A percentile compares a stretch with the other conserved stretches of the same genome.
Evolutionary conservation across 345 rosid genomes (phyloP).

Genomic region (Citrus hindsii): DNA sequence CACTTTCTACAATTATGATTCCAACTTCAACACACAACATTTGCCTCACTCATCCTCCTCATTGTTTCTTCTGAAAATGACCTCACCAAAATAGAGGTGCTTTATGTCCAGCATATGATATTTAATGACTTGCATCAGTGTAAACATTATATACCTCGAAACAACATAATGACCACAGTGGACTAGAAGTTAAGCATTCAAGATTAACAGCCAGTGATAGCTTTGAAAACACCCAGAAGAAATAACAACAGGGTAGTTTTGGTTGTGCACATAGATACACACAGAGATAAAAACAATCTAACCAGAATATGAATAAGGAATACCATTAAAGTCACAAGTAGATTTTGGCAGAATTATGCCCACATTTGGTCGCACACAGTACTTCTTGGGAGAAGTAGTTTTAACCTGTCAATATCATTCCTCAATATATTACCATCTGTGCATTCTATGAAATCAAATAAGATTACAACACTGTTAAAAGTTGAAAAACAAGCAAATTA

Average conservation of each 20-base stretch:
- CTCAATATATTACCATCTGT: constrained; percentile 4
- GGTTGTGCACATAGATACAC: neutral
- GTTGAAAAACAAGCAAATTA: neutral
- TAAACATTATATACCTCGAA: neutral
- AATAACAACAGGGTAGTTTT: neutral
- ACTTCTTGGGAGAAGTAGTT: constrained; percentile 94
- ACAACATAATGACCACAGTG: neutral
- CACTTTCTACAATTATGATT: neutral
- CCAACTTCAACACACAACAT: neutral
- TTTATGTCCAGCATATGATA: neutral
- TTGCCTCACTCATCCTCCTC: neutral
- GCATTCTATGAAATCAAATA: neutral
- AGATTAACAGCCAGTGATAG: neutral
- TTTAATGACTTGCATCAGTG: neutral
- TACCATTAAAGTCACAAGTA: constrained; percentile 67
- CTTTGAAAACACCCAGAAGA: neutral
- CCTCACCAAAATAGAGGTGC: neutral
- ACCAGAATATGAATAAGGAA: neutral
- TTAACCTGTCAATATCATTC: constrained; percentile 62
- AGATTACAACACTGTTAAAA: neutral
- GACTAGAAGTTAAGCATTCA: neutral
- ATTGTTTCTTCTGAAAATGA: neutral
- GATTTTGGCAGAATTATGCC: constrained; percentile 74
- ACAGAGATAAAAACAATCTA: neutral
- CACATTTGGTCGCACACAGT: constrained; percentile 88